These are phyloP conservation scores for Ambrosia artemisiifolia DNA, from an alignment of 129 eudicot genomes.

Conservation along the genomic window DNA sequence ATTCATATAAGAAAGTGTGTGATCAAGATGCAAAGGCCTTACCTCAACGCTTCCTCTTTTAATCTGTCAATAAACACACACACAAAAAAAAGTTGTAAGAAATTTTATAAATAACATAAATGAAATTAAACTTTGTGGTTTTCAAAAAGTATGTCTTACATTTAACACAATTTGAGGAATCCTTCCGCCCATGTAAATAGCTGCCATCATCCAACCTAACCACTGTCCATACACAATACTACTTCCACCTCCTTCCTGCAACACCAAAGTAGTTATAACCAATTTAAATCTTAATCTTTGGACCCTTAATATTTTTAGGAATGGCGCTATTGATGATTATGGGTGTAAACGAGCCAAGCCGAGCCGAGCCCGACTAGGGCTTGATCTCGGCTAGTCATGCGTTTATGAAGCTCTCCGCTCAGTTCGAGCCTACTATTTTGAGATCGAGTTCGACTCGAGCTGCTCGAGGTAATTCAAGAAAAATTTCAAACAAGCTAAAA, in stretches of 20 bases:
- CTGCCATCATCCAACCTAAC: conserved; percentile 98
- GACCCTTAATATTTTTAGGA: background rate
- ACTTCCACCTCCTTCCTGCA: conserved; percentile 57
- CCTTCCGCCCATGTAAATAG: conserved; percentile 94
- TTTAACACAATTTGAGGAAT: conserved; percentile 75
- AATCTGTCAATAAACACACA: conserved; percentile 47
- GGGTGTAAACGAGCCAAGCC: too few species aligned
- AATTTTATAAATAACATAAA: background rate
- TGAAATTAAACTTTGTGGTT: background rate
- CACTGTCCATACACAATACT: conserved; percentile 56
- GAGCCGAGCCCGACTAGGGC: too few species aligned
- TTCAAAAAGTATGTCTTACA: conserved; percentile 37
- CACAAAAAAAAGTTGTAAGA: background rate
- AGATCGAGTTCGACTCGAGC: too few species aligned
- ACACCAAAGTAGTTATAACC: conserved; percentile 10
- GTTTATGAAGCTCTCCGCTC: too few species aligned
- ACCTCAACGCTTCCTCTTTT: conserved; percentile 98
- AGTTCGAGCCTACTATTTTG: too few species aligned
- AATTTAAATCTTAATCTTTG: background rate
- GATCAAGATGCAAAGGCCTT: background rate
- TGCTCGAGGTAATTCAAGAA: too few species aligned
- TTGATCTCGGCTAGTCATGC: too few species aligned
- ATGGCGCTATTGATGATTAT: background rate
- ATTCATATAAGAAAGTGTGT: too few species aligned
- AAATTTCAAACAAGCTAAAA: too few species aligned